A percentile compares a stretch with the other conserved stretches of the same genome.
Evolutionary conservation across 2,329 filamentous ascomycete species (phyloP).

Genomic region (Beauveria sp.): DNA sequence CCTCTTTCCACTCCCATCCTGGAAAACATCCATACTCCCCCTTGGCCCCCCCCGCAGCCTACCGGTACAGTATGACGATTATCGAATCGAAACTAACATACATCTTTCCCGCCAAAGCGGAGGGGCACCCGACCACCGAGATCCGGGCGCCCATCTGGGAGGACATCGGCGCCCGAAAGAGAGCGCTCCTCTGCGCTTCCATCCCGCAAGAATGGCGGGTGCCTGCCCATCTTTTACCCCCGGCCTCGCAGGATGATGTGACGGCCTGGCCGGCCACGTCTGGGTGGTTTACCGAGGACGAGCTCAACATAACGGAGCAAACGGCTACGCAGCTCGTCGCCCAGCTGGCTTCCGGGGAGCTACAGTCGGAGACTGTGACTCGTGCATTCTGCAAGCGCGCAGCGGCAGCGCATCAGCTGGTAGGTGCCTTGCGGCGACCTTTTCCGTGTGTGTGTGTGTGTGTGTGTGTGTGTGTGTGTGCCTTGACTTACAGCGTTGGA

Average conservation of each 20-base stretch:
- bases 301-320: constrained; percentile 40
- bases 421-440: constrained; percentile 34
- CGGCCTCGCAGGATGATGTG: constrained; percentile 46
- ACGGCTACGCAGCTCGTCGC: constrained; percentile 33
- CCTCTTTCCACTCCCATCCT: neutral
- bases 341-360: constrained; percentile 27
- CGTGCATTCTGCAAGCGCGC: constrained; percentile 49
- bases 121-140: neutral
- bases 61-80: neutral
- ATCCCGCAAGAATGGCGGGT: constrained; percentile 54
- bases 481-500: neutral
- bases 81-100: neutral
- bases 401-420: constrained; percentile 50
- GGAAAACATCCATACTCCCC: neutral
- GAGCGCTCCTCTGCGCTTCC: constrained; percentile 33
- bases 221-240: constrained; percentile 44
- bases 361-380: constrained; percentile 33
- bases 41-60: neutral
- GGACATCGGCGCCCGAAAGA: constrained; percentile 34
- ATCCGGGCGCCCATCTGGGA: constrained; percentile 28
- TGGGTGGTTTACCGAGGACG: constrained; percentile 48
- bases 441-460: too few relatives aligned
- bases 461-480: too few relatives aligned
- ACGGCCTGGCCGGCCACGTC: constrained; percentile 47
- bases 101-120: neutral